Evolutionary conservation across 1,139 yeast species (phyloP), one percentile per base, ranked within the genome.

Genomic region (Entelexis sorbosivorans): DNA sequence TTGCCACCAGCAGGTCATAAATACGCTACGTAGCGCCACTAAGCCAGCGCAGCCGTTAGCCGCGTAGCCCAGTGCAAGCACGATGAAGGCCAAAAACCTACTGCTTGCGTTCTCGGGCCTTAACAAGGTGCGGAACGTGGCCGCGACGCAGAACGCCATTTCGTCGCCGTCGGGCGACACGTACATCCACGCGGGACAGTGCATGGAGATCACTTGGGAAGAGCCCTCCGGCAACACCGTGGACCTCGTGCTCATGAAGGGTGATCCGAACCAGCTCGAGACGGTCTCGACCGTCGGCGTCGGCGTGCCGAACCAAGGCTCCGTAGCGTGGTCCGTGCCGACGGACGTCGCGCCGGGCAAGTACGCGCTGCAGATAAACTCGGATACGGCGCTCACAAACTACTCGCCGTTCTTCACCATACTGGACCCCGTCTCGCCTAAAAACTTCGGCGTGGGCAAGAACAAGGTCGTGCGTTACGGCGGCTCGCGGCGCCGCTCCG

Each of bases 311-410:
- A 69, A 69, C 63, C 59, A 61, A 40, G 72, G 72, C 48, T 64
- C 66, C 38, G 69, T 67, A 34, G 59, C 61, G 51, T 69, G 73
- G 73, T 53, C 56, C 43, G 61, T 69, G 40, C 71, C 72, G 43
- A 52, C 49, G 38, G 53, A 59, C 38, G 47, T 68, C 38, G 51
- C 53, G 19, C 56, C 65, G 45, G 72, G 71, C 32, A 56, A 61
- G 54, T 69, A 69, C 58, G 64, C 69, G 38, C 56, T 69, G 44
- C 63, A 60, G 57, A 58, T 58, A 33, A 60, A 58, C 34, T 63
- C 61, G 49, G 56, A 60, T 51, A 47, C 60, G 26, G 59, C 59
- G 51, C 60, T 52, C 28, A 54, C 62, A 57, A 69, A 69, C 64
- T 69, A 66, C 65, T 64, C 72, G 40, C 66, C 69, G 40, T 57